Evolutionary conservation across 2,329 filamentous ascomycete species (phyloP).

Genomic region (Penicillium sclerotiorum): DNA sequence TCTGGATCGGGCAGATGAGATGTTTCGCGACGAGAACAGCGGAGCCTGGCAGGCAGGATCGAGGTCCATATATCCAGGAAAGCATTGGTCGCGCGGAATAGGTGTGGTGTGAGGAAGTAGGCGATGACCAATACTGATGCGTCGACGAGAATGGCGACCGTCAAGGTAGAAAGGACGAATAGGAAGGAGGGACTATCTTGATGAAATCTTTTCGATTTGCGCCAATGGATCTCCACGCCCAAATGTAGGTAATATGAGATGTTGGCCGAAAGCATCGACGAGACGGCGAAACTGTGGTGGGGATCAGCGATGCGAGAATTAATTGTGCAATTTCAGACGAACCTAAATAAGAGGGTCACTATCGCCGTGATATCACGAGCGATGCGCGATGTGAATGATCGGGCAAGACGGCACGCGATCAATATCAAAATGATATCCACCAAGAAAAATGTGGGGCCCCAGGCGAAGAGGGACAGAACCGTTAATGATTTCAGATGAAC

Average conservation of each 20-base stretch:
- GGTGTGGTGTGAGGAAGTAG: slow-evolving; percentile 18
- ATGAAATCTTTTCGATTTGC: slow-evolving; percentile 11
- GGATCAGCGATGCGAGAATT: background rate
- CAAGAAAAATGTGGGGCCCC: slow-evolving; percentile 18
- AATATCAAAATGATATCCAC: slow-evolving; percentile 15
- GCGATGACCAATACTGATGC: slow-evolving; percentile 5
- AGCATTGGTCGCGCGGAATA: slow-evolving; percentile 10
- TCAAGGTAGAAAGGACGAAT: slow-evolving; percentile 4
- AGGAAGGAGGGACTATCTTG: background rate
- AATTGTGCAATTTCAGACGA: background rate
- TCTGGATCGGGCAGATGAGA: slow-evolving; percentile 10
- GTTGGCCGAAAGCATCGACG: slow-evolving; percentile 21
- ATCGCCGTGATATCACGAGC: slow-evolving; percentile 9
- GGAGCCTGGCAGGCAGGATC: slow-evolving; percentile 3
- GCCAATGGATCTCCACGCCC: slow-evolving; percentile 29
- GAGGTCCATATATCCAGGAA: slow-evolving; percentile 13
- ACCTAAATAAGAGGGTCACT: slow-evolving; percentile 10
- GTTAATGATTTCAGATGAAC: slow-evolving; percentile 8
- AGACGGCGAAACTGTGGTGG: slow-evolving; percentile 11
- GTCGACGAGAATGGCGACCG: slow-evolving; percentile 15
- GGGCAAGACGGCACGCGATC: slow-evolving; percentile 13
- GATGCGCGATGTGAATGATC: slow-evolving; percentile 11
- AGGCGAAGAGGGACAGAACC: slow-evolving; percentile 3
- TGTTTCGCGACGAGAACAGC: background rate
- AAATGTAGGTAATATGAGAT: slow-evolving; percentile 23